Conservation (phyloP, 1,139 yeast genomes). For the Taiozyma sp. region DNA sequence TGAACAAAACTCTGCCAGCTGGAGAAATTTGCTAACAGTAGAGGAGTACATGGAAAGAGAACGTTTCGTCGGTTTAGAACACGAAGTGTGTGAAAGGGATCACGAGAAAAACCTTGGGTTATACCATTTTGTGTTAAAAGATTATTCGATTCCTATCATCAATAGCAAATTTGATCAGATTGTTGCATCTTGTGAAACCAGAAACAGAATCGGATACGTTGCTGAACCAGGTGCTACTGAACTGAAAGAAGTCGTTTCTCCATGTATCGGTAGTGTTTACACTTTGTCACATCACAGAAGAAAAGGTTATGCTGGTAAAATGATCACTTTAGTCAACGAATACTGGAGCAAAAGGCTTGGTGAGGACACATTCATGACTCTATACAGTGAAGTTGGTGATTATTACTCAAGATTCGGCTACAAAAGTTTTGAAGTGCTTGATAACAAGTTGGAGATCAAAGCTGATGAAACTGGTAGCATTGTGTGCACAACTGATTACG, state of each 20-base stretch:
- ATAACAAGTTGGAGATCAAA: neutral
- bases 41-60: constrained; percentile 52
- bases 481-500: constrained; percentile 16
- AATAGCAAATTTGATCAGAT: constrained; percentile 27
- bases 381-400: constrained; percentile 69
- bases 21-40: constrained; percentile 44
- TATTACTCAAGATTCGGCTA: constrained; percentile 59
- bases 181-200: constrained; percentile 42
- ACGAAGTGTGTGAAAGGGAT: constrained; percentile 21
- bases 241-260: constrained; percentile 34
- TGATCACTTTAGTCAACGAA: constrained; percentile 39
- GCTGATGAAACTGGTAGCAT: neutral
- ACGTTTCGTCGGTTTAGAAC: constrained; percentile 30
- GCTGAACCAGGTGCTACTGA: constrained; percentile 20
- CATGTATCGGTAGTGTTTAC: constrained; percentile 62
- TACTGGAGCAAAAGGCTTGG: constrained; percentile 31
- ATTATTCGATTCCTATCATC: constrained; percentile 20
- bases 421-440: constrained; percentile 37
- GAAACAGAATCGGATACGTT: constrained; percentile 37
- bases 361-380: constrained; percentile 12
- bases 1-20: constrained; percentile 40
- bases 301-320: constrained; percentile 55
- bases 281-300: constrained; percentile 54
- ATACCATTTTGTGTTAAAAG: constrained; percentile 31
- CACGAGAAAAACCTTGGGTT: constrained; percentile 25